These are phyloP conservation scores for Citrus medica DNA, from an alignment of 345 rosid genomes.

Conservation along the genomic window DNA sequence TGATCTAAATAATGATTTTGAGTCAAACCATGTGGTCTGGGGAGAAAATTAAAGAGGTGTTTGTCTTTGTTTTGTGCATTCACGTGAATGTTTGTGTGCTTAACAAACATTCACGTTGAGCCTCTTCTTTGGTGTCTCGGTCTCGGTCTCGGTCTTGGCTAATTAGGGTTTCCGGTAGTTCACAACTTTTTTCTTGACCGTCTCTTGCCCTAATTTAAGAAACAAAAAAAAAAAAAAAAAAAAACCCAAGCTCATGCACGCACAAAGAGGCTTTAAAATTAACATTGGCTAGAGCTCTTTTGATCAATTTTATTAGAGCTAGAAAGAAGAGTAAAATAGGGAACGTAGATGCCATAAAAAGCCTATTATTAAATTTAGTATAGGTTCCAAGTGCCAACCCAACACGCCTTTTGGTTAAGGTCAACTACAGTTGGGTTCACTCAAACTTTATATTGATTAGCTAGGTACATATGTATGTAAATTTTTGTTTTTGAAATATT, in stretches of 20 bases:
- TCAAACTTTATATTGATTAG: neutral
- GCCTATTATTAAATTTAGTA: neutral
- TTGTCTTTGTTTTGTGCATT: constrained; percentile 11
- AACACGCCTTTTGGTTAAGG: constrained; percentile 10
- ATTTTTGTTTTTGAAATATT: no score
- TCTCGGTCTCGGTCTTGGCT: neutral
- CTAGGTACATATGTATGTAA: neutral
- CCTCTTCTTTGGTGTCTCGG: neutral
- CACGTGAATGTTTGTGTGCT: constrained; percentile 37
- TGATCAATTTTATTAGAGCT: neutral
- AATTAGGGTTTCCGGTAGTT: constrained; percentile 20
- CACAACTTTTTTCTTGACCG: neutral
- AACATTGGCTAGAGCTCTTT: neutral
- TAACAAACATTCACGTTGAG: constrained; percentile 41
- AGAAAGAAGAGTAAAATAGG: neutral
- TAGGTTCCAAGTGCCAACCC: constrained; percentile 8
- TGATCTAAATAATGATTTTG: constrained; percentile 14
- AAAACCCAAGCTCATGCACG: neutral
- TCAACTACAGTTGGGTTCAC: constrained; percentile 3
- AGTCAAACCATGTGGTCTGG: constrained; percentile 15
- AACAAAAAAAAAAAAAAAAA: neutral
- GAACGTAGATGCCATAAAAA: constrained; percentile 3
- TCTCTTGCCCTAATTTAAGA: neutral
- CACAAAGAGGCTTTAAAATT: neutral
- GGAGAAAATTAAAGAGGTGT: neutral